Percentiles rank a stretch among this genome's conserved stretches.
Evolutionary conservation across 1,284 basidiomycete species (phyloP).

Genomic region (Volvariella volvacea): DNA sequence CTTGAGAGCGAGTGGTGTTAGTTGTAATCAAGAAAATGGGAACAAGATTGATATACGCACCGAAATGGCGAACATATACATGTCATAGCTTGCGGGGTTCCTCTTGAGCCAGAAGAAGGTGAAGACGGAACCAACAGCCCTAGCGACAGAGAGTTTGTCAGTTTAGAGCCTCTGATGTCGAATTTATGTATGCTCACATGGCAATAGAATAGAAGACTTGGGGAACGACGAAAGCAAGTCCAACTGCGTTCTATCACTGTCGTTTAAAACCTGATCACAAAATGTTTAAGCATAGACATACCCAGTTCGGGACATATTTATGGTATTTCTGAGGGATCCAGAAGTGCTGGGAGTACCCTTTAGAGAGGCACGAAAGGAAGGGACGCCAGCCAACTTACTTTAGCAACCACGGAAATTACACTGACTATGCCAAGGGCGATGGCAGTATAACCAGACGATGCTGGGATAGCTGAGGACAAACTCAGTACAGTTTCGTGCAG

Average conservation of each 20-base stretch:
- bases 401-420: conserved; percentile 39
- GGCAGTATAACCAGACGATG: conserved; percentile 58
- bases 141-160: conserved; percentile 12
- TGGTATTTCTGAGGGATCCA: conserved; percentile 50
- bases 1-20: conserved; percentile 13
- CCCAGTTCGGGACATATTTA: conserved; percentile 56
- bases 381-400: conserved; percentile 18
- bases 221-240: conserved; percentile 47
- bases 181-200: conserved; percentile 26
- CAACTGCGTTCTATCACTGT: conserved; percentile 41
- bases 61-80: conserved; percentile 58
- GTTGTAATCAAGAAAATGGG: conserved; percentile 3
- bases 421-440: conserved; percentile 47
- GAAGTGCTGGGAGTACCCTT: conserved; percentile 26
- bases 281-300: conserved; percentile 12
- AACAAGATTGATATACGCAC: conserved; percentile 16
- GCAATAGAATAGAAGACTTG: conserved; percentile 44
- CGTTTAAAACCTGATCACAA: conserved; percentile 1
- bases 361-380: conserved; percentile 1
- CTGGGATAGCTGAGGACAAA: conserved; percentile 40
- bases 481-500: conserved; percentile 1
- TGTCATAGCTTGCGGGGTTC: conserved; percentile 38
- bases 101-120: conserved; percentile 45
- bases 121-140: conserved; percentile 31
- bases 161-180: background rate